Evolutionary conservation across 352 stramenopile species (phyloP), one percentile per base, ranked within the genome.

Genomic region (Phytophthora hibernalis): DNA sequence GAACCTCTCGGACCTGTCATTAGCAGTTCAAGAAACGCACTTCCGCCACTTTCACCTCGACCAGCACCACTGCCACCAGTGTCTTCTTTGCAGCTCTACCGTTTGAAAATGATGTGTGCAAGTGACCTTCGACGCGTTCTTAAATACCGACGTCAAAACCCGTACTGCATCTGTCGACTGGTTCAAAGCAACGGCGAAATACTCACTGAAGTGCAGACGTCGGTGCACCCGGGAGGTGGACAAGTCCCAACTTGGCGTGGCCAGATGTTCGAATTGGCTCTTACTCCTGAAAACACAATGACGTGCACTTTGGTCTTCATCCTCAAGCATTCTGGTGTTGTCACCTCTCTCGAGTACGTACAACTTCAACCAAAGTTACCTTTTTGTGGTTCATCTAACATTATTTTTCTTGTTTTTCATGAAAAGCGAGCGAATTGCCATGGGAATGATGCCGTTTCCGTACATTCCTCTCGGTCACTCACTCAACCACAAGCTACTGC

Each of bases 261-360:
- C 4, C 61, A 75, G 22, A 55, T 72, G n/a, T 75, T 75, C 22
- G 62, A 75, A 21, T 20, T 75, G 28, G 68, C 63, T 22, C 55
- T 75, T 3, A 62, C 68, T 13, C 12, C 33, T 4, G 61, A 72
- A 21, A 54, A 75, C 20, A 60, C 57, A 13, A 54, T 52, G 20
- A 68, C 45, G 12, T 72, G 68, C 51, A 75, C 68, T 0, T 53
- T 75, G 45, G 68, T 75, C 7, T 75, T 75, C 40, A 52, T 68
- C 21, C 54, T 75, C 7, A 75, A 72, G 22, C 54, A 72, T 33
- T 75, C 68, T 2, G 51, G 49, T 2, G 26, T 75, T 20, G 28
- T 75, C 26, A 11, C 37, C 5, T 52, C 62, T 44, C 52, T 75
- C 30, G 51, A 75, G 68, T 75, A 72, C 51, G 68, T 68, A 3